Percentiles rank a stretch among this genome's conserved stretches.
phyloP scores from a whole-genome alignment of 495 filamentous ascomycete species.

The Lasiosphaeria hispida region DNA sequence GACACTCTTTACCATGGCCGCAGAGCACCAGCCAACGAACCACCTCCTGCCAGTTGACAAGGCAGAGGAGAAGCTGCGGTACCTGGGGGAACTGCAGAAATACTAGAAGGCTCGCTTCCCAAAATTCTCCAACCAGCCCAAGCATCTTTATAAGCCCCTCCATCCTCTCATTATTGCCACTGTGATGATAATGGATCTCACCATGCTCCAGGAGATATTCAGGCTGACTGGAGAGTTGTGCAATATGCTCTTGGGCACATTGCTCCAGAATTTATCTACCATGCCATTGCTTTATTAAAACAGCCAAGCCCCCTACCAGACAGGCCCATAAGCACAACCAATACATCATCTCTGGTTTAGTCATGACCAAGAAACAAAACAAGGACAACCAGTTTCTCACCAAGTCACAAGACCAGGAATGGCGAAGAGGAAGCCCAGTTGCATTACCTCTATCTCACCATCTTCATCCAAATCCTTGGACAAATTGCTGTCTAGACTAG shows the following conservation, averaged over 20 bases:
- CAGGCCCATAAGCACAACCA: background rate
- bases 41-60: background rate
- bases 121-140: background rate
- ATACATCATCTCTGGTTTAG: background rate
- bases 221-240: background rate
- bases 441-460: background rate
- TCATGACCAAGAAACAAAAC: conserved; percentile 1
- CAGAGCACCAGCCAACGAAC: background rate
- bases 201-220: background rate
- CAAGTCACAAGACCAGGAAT: background rate
- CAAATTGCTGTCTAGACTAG: background rate
- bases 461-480: background rate
- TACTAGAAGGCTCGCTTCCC: background rate
- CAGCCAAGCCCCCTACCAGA: background rate
- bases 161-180: background rate
- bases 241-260: background rate
- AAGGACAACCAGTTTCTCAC: background rate
- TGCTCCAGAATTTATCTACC: background rate
- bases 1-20: background rate
- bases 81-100: background rate
- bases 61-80: background rate
- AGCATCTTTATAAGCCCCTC: background rate
- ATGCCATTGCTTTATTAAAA: conserved; percentile 6
- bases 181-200: conserved; percentile 1
- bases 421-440: background rate